Conservation (phyloP, 2,329 filamentous ascomycete genomes). For the Exophiala alcalophila region DNA sequence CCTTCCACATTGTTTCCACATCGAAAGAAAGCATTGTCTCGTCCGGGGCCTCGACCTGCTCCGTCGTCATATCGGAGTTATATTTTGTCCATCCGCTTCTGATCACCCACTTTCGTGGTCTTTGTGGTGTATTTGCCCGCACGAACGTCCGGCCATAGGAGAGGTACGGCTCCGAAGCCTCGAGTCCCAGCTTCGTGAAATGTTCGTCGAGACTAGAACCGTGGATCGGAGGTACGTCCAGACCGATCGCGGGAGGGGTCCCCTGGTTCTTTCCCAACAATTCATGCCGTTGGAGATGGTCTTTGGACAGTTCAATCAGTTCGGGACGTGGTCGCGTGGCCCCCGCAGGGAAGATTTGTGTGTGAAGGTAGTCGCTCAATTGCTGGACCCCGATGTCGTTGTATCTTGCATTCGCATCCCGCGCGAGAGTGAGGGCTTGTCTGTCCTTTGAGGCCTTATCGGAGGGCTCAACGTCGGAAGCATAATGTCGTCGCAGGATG, state of each 20-base stretch:
- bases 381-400: slow-evolving; percentile 96
- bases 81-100: slow-evolving; percentile 96
- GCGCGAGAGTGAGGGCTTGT: slow-evolving; percentile 12
- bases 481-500: slow-evolving; percentile 28
- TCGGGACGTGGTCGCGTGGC: slow-evolving; percentile 60
- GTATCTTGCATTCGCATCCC: slow-evolving; percentile 59
- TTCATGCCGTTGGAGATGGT: slow-evolving; percentile 82
- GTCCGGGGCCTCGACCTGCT: slow-evolving; percentile 71
- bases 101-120: slow-evolving; percentile 69
- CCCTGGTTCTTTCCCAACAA: slow-evolving; percentile 88
- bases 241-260: slow-evolving; percentile 69
- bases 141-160: slow-evolving; percentile 72
- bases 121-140: slow-evolving; percentile 55
- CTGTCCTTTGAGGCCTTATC: neutral
- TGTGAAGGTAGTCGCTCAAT: slow-evolving; percentile 75
- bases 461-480: slow-evolving; percentile 11
- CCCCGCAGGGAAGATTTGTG: slow-evolving; percentile 71
- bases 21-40: slow-evolving; percentile 87
- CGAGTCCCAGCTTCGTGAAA: slow-evolving; percentile 81
- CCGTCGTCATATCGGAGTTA: slow-evolving; percentile 66
- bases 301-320: slow-evolving; percentile 73
- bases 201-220: slow-evolving; percentile 87
- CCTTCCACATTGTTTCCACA: slow-evolving; percentile 94
- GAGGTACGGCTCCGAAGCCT: slow-evolving; percentile 83
- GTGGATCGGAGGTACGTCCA: slow-evolving; percentile 77